Evolutionary conservation across 2,329 filamentous ascomycete genomes (phyloP), one percentile per base, ranked within the genome.

Genomic region (Colletotrichum orchidophilum): DNA sequence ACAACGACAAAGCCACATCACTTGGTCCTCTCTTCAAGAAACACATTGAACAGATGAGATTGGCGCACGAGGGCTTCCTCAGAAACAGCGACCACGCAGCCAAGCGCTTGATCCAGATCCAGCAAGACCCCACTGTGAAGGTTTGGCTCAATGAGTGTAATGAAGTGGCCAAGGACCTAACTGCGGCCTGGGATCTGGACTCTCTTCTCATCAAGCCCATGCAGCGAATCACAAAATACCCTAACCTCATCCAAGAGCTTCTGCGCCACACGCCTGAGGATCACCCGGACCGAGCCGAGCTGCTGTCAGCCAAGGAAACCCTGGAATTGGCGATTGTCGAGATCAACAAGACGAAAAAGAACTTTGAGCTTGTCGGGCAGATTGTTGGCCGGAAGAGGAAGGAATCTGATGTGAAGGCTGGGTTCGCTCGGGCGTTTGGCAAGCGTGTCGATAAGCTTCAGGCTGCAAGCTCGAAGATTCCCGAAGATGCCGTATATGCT

Each of bases 151-250:
- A 92, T 70, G 96, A 98, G 81, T 99, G 96, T 81, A 95, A 96
- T 77, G 91, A 94, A 75, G 95, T 96, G 77, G 95, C 96, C 13
- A 93, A 94, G 75, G 96, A 98, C 79, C 87, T 99, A 73, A 99
- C 96, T 0, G 91, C 92, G 29, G 96, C 96, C 0, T 99, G 96
- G 96, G 94, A 97, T 80, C 82, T 99, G 72, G 95, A 98, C 80
- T 97, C 96, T 0, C 86, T 99, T n/a, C 88, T 99, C 24, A 96
- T 99, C 78, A 99, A 99, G 81, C 96, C 96, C 1, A 95, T 97
- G 80, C 96, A 99, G 82, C 91, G 96, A 58, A 92, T 98, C 73
- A 92, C 96, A 39, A 98, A 98, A 78, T 99, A 98, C 78, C 95
- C 95, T 3, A 91, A 97, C 55, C 86, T 99, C 50, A 89, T 99